phyloP scores from a whole-genome alignment of 129 eudicot genomes.

The Tagetes erecta region DNA sequence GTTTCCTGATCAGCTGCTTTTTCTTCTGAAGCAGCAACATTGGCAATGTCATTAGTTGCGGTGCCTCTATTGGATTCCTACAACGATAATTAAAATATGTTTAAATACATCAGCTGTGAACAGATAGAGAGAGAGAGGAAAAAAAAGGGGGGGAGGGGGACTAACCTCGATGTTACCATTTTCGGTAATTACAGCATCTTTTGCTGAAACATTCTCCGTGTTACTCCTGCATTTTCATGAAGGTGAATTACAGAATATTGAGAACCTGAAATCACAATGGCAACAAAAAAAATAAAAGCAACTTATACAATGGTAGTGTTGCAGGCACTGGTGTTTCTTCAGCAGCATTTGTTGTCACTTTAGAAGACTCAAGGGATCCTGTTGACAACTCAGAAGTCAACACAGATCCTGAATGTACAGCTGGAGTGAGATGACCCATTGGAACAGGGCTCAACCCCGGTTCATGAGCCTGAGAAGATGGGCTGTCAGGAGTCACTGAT shows the following conservation, averaged over 20 bases:
- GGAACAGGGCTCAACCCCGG: conserved; percentile 53
- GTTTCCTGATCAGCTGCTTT: conserved; percentile 57
- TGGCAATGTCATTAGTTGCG: conserved; percentile 33
- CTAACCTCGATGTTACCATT: conserved; percentile 54
- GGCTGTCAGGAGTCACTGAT: conserved; percentile 34
- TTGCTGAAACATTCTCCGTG: conserved; percentile 34
- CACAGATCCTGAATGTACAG: conserved; percentile 40
- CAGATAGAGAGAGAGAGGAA: background rate
- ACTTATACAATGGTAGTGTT: conserved; percentile 37
- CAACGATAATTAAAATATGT: conserved; percentile 28
- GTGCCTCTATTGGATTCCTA: conserved; percentile 51
- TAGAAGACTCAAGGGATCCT: conserved; percentile 43
- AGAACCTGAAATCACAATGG: background rate
- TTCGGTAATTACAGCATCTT: conserved; percentile 43
- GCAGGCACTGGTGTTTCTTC: conserved; percentile 36
- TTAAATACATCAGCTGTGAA: background rate
- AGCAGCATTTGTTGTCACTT: conserved; percentile 35
- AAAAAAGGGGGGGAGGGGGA: background rate
- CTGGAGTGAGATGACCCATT: conserved; percentile 46
- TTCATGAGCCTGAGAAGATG: conserved; percentile 40
- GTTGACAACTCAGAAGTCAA: conserved; percentile 41
- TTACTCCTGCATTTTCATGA: conserved; percentile 41
- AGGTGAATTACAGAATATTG: conserved; percentile 1
- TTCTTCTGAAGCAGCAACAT: conserved; percentile 49
- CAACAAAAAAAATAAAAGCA: conserved; percentile 5